Evolutionary conservation across 108 stramenopile genomes (phyloP).

Genomic region (Skeletonema costatum): DNA sequence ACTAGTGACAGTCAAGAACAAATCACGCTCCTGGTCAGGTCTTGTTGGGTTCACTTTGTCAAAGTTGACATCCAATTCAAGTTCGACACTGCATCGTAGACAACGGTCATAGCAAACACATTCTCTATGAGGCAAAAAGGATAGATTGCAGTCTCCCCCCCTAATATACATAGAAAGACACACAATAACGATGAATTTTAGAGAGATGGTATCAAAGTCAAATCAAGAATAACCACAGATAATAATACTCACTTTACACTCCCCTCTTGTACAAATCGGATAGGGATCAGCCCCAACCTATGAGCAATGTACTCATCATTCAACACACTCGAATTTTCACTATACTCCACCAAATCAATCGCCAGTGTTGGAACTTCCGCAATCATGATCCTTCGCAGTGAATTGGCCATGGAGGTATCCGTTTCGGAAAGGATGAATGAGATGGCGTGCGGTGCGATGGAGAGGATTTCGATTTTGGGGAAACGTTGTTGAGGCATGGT

Average conservation of each 20-base stretch:
- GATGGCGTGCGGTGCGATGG: constrained; percentile 80
- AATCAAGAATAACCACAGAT: background rate
- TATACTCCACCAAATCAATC: constrained; percentile 95
- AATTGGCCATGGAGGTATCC: constrained; percentile 95
- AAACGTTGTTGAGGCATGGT: constrained; percentile 90
- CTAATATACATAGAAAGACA: constrained; percentile 7
- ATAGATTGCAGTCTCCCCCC: constrained; percentile 69
- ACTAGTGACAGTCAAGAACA: constrained; percentile 79
- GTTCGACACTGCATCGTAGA: constrained; percentile 86
- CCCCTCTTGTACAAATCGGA: constrained; percentile 74
- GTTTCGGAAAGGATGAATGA: constrained; percentile 92
- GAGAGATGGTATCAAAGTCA: background rate
- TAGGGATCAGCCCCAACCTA: constrained; percentile 94
- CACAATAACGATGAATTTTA: no score
- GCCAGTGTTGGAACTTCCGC: constrained; percentile 96
- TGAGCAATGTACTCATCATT: constrained; percentile 99
- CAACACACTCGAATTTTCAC: constrained; percentile 91
- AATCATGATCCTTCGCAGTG: constrained; percentile 96
- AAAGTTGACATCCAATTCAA: constrained; percentile 85
- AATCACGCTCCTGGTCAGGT: constrained; percentile 65
- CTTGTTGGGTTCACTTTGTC: constrained; percentile 58
- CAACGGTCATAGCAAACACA: constrained; percentile 88
- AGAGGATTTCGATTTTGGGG: constrained; percentile 81
- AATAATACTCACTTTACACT: constrained; percentile 55
- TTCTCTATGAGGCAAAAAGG: constrained; percentile 78